These are phyloP conservation scores for Diaporthe batatas DNA, from an alignment of 2,329 filamentous ascomycete genomes.

Conservation along the genomic window DNA sequence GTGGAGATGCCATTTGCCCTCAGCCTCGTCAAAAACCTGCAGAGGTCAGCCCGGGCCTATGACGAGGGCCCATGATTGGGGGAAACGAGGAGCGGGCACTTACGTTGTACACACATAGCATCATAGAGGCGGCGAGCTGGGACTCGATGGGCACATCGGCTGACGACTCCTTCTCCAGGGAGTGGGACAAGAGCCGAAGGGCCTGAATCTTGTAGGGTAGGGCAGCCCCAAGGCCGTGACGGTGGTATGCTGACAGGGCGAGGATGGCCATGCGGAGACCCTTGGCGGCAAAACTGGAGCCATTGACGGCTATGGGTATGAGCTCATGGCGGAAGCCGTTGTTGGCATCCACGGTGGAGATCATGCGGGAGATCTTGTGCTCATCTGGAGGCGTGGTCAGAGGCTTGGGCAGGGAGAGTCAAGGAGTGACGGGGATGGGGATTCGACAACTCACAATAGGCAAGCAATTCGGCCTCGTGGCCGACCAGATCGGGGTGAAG, in stretches of 20 bases:
- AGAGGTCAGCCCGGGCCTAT: conserved; percentile 39
- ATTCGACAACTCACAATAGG: conserved; percentile 48
- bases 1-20: conserved; percentile 61
- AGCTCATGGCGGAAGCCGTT: conserved; percentile 62
- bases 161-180: conserved; percentile 50
- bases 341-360: conserved; percentile 60
- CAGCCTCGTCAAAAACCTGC: conserved; percentile 62
- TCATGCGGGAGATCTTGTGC: conserved; percentile 57
- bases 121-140: conserved; percentile 62
- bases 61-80: neutral
- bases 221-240: conserved; percentile 55
- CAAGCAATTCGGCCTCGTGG: conserved; percentile 49
- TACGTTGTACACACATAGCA: conserved; percentile 65
- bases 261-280: conserved; percentile 60
- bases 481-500: conserved; percentile 49
- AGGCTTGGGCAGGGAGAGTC: neutral
- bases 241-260: conserved; percentile 59
- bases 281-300: conserved; percentile 50
- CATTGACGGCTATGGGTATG: conserved; percentile 59
- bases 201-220: conserved; percentile 58
- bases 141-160: conserved; percentile 50
- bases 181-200: conserved; percentile 55
- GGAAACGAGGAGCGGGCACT: conserved; percentile 40
- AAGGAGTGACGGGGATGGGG: neutral
- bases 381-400: conserved; percentile 51